phyloP scores from a whole-genome alignment of 1,139 yeast genomes.

The Pichia sp. region DNA sequence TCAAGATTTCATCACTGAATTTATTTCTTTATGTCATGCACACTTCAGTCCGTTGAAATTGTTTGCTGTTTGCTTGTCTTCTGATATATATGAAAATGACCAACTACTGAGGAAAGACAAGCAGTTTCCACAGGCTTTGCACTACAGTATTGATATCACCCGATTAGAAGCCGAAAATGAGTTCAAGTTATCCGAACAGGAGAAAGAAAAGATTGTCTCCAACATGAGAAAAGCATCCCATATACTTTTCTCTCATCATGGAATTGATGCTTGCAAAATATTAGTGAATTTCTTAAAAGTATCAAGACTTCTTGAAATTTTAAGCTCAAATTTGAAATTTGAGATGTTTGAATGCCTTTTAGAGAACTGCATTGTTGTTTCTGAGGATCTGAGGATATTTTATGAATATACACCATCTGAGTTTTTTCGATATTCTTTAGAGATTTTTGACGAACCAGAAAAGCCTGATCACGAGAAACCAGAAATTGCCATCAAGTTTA shows the following conservation, averaged over 20 bases:
- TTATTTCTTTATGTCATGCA: constrained; percentile 7
- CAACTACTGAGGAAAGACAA: not conserved
- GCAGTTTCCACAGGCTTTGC: constrained; percentile 9
- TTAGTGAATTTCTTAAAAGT: not conserved
- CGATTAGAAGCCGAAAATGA: constrained; percentile 3
- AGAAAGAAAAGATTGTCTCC: constrained; percentile 2
- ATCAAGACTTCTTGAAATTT: not conserved
- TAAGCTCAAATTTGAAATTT: not conserved
- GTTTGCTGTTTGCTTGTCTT: constrained; percentile 9
- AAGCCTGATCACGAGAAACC: not conserved
- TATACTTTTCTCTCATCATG: not conserved
- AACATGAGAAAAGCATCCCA: constrained; percentile 1
- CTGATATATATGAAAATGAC: constrained; percentile 9
- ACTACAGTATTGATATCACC: constrained; percentile 9
- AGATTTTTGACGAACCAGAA: not conserved
- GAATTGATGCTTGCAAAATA: not conserved
- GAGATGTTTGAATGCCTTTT: not conserved
- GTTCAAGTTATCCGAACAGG: not conserved
- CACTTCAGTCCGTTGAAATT: constrained; percentile 10
- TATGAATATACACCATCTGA: not conserved
- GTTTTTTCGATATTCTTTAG: constrained; percentile 1
- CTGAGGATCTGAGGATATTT: not conserved
- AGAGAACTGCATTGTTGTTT: not conserved
- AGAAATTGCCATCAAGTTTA: not conserved
- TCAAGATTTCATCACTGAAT: constrained; percentile 8